Evolutionary conservation across 1,284 basidiomycete species (phyloP).

Genomic region (Malassezia yamatoensis): DNA sequence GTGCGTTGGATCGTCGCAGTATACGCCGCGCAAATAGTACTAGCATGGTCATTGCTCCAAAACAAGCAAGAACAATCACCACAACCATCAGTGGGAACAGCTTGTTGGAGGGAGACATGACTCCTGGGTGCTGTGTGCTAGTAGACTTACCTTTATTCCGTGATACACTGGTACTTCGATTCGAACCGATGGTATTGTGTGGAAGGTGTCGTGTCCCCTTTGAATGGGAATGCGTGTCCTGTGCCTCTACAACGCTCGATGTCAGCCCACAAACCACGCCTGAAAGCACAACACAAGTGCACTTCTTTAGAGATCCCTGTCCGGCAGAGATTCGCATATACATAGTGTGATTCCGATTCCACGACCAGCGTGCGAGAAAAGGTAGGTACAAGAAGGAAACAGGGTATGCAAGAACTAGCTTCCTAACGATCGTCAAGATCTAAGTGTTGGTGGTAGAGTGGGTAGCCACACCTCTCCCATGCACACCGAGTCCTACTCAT

Average conservation of each 20-base stretch:
- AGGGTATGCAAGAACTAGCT: constrained; percentile 1
- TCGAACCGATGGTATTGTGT: no score
- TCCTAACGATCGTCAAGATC: no score
- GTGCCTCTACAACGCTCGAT: not conserved
- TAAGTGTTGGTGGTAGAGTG: no score
- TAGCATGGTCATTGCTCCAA: not conserved
- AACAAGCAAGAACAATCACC: not conserved
- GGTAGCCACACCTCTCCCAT: no score
- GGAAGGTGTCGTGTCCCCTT: no score
- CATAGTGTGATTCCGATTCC: not conserved
- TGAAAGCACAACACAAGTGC: not conserved
- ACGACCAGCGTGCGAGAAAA: not conserved
- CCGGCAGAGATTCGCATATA: constrained; percentile 4
- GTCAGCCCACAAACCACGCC: not conserved
- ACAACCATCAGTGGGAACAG: constrained; percentile 10
- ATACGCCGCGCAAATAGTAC: not conserved
- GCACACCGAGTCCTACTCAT: no score
- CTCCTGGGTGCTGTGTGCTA: not conserved
- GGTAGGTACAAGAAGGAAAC: not conserved
- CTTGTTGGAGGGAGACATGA: constrained; percentile 8
- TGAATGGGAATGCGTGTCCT: not conserved
- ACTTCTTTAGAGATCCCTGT: not conserved
- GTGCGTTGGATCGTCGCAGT: not conserved
- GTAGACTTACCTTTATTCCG: no score
- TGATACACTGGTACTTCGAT: no score